phyloP scores from a whole-genome alignment of 495 filamentous ascomycete species.

The Endocarpon pusillum region DNA sequence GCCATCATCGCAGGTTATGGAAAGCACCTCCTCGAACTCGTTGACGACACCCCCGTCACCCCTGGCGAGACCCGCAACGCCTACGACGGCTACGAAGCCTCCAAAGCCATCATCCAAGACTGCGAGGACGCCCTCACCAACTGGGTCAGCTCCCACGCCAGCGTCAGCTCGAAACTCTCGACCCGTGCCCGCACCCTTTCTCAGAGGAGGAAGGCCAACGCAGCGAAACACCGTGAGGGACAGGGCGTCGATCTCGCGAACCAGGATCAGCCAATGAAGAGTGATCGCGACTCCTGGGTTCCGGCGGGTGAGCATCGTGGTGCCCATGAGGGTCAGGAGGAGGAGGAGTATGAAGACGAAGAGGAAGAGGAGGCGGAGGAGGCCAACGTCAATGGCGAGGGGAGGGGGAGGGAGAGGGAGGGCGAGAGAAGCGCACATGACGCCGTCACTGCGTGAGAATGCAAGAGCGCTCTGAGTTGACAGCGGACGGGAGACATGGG shows the following conservation, averaged over 20 bases:
- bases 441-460: neutral
- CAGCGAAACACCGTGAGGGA: slow-evolving; percentile 35
- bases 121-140: slow-evolving; percentile 94
- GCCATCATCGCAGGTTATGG: slow-evolving; percentile 95
- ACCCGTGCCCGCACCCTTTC: slow-evolving; percentile 71
- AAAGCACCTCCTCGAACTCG: slow-evolving; percentile 86
- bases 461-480: too few relatives aligned
- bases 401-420: slow-evolving; percentile 46
- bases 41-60: slow-evolving; percentile 93
- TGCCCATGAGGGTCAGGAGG: slow-evolving; percentile 44
- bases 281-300: slow-evolving; percentile 77
- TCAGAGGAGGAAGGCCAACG: slow-evolving; percentile 58
- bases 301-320: slow-evolving; percentile 60
- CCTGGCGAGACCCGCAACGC: slow-evolving; percentile 91
- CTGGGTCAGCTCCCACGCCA: slow-evolving; percentile 81
- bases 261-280: slow-evolving; percentile 68
- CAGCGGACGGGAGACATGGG: too few relatives aligned
- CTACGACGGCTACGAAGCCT: slow-evolving; percentile 96
- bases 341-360: slow-evolving; percentile 37
- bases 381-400: slow-evolving; percentile 35
- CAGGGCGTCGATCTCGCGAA: slow-evolving; percentile 62
- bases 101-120: slow-evolving; percentile 98
- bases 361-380: slow-evolving; percentile 37
- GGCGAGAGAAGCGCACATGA: slow-evolving; percentile 11
- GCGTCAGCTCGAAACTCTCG: slow-evolving; percentile 71